Evolutionary conservation across 352 stramenopile genomes (phyloP).

Genomic region (Phytopythium sindhum): DNA sequence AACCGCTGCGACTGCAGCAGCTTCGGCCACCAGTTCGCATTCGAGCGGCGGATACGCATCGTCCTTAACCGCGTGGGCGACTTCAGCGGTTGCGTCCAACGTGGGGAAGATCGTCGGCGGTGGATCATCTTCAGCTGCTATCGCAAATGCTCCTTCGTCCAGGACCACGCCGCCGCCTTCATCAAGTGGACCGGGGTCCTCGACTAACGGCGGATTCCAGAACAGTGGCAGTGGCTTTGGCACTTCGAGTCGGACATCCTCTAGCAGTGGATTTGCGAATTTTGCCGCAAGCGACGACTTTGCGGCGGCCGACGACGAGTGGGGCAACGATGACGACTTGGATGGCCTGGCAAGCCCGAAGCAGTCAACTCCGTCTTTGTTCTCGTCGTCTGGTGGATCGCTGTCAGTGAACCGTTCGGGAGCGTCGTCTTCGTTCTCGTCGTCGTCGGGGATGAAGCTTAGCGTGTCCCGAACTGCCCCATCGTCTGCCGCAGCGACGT

Average conservation of each 20-base stretch:
- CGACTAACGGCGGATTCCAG: constrained; percentile 5
- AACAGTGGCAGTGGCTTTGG: constrained; percentile 13
- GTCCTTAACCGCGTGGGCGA: constrained; percentile 72
- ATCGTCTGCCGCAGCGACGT: constrained; percentile 11
- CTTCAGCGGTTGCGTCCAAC: constrained; percentile 62
- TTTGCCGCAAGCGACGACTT: constrained; percentile 44
- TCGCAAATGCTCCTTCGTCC: constrained; percentile 4
- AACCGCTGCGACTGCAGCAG: constrained; percentile 5
- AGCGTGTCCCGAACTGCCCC: constrained; percentile 29
- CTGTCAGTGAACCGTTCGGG: constrained; percentile 19
- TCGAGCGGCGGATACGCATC: constrained; percentile 50
- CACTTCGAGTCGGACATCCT: constrained; percentile 15
- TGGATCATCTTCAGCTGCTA: constrained; percentile 19
- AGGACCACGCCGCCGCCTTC: constrained; percentile 20
- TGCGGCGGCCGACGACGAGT: constrained; percentile 51
- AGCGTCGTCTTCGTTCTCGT: constrained; percentile 34
- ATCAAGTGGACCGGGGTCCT: constrained; percentile 17
- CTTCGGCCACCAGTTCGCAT: constrained; percentile 21
- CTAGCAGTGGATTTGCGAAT: constrained; percentile 26
- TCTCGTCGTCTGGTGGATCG: constrained; percentile 15
- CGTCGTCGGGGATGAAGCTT: constrained; percentile 46
- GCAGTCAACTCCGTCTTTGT: constrained; percentile 18
- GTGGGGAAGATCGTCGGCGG: constrained; percentile 62
- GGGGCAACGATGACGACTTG: constrained; percentile 61
- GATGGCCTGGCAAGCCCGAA: constrained; percentile 46